Evolutionary conservation across 495 filamentous ascomycete genomes (phyloP).

Genomic region (Astrothelium subdiscretum): DNA sequence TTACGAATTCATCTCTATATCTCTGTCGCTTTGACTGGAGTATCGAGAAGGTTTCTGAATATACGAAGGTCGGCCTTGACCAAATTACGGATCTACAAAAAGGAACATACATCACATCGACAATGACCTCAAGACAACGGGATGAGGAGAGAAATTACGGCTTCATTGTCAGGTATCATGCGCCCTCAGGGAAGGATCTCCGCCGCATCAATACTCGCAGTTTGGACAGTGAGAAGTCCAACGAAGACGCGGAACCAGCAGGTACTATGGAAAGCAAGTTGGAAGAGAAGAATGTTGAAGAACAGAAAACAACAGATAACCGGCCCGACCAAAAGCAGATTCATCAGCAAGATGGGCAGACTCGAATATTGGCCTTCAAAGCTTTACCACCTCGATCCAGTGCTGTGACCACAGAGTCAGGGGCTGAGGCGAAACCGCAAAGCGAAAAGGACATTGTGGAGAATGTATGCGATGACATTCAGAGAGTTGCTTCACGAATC

Average conservation of each 20-base stretch:
- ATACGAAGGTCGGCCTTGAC: slow-evolving; percentile 72
- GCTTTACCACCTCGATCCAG: slow-evolving; percentile 45
- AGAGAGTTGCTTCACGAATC: slow-evolving; percentile 25
- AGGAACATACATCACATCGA: slow-evolving; percentile 83
- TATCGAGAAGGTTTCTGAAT: slow-evolving; percentile 79
- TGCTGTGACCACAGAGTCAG: slow-evolving; percentile 25
- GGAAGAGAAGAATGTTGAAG: slow-evolving; percentile 11
- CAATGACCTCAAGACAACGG: slow-evolving; percentile 57
- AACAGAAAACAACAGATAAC: slow-evolving; percentile 1
- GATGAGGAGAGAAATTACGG: slow-evolving; percentile 75
- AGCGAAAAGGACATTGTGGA: slow-evolving; percentile 62
- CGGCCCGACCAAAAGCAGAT: slow-evolving; percentile 7
- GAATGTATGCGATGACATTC: slow-evolving; percentile 53
- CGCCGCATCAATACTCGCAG: slow-evolving; percentile 75
- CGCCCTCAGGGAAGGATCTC: slow-evolving; percentile 48
- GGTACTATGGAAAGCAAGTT: slow-evolving; percentile 23
- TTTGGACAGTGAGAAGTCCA: slow-evolving; percentile 45
- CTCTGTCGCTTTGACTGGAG: slow-evolving; percentile 85
- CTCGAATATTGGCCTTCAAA: slow-evolving; percentile 51
- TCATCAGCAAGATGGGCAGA: slow-evolving; percentile 22
- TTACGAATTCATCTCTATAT: slow-evolving; percentile 78
- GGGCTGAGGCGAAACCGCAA: slow-evolving; percentile 27
- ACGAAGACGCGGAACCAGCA: slow-evolving; percentile 9
- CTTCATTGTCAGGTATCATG: slow-evolving; percentile 63
- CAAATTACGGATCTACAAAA: slow-evolving; percentile 57